Evolutionary conservation across 768 basidiomycete genomes (phyloP).

Genomic region (Amanita phalloides): DNA sequence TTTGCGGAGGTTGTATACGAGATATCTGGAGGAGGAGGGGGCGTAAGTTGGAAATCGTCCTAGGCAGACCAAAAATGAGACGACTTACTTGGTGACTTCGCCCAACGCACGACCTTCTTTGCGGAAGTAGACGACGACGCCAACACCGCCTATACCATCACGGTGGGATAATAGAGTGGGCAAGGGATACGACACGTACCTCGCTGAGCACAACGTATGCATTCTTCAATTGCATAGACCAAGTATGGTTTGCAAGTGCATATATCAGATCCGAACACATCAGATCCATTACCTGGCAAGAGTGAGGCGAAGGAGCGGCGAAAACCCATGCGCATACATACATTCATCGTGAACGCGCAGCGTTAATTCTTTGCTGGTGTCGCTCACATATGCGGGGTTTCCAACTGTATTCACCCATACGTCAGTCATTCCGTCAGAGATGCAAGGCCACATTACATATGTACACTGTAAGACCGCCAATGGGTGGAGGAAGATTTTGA

Average conservation of each 20-base stretch:
- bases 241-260: constrained; percentile 93
- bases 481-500: constrained; percentile 93
- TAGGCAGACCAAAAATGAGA: background rate
- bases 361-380: constrained; percentile 72
- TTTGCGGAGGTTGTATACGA: constrained; percentile 95
- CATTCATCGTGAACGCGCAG: constrained; percentile 93
- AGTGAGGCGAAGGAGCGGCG: background rate
- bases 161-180: background rate
- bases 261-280: constrained; percentile 92
- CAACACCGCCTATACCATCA: constrained; percentile 57
- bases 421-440: background rate
- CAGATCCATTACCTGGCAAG: constrained; percentile 70
- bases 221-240: constrained; percentile 88
- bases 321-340: constrained; percentile 16
- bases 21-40: constrained; percentile 40
- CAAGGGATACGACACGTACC: constrained; percentile 10
- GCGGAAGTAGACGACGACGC: constrained; percentile 88
- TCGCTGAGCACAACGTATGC: constrained; percentile 59
- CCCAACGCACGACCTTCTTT: constrained; percentile 91
- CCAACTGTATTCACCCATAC: constrained; percentile 43
- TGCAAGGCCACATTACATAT: constrained; percentile 45
- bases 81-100: constrained; percentile 77
- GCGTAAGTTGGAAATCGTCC: background rate
- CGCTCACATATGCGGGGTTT: constrained; percentile 65
- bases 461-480: constrained; percentile 85